These are phyloP conservation scores for Boletus semigastroideus DNA, from an alignment of 1,284 basidiomycete genomes.

Conservation along the genomic window DNA sequence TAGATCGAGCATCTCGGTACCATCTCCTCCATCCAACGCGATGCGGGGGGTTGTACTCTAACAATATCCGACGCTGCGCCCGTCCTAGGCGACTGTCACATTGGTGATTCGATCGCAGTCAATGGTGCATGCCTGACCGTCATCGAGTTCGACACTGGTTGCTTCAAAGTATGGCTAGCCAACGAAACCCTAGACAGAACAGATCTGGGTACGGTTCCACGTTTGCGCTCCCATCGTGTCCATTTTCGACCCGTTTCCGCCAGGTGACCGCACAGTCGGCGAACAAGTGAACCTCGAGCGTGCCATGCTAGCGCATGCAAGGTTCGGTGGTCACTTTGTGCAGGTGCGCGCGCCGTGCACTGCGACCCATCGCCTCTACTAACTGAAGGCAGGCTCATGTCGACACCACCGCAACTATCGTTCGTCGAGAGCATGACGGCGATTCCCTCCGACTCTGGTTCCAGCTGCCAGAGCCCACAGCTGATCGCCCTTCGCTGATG, in stretches of 20 bases:
- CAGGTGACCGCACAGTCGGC: slow-evolving; percentile 78
- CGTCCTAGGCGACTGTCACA: slow-evolving; percentile 88
- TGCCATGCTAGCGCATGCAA: slow-evolving; percentile 88
- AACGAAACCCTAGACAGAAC: slow-evolving; percentile 94
- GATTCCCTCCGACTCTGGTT: slow-evolving; percentile 87
- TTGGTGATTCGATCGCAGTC: slow-evolving; percentile 94
- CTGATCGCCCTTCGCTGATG: slow-evolving; percentile 64
- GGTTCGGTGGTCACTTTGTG: slow-evolving; percentile 98
- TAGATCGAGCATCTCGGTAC: slow-evolving; percentile 83
- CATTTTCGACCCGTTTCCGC: slow-evolving; percentile 5
- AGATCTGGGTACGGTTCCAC: slow-evolving; percentile 71
- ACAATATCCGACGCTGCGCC: slow-evolving; percentile 73
- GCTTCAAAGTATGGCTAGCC: slow-evolving; percentile 93
- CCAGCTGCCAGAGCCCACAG: slow-evolving; percentile 64
- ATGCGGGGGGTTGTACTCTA: slow-evolving; percentile 79
- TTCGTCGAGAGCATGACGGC: slow-evolving; percentile 71
- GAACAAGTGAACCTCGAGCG: slow-evolving; percentile 92
- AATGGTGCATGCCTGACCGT: slow-evolving; percentile 85
- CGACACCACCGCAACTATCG: slow-evolving; percentile 82
- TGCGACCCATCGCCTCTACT: not conserved
- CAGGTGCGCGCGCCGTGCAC: slow-evolving; percentile 58
- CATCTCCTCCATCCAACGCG: slow-evolving; percentile 60
- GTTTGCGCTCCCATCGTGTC: not conserved
- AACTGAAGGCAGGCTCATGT: slow-evolving; percentile 76
- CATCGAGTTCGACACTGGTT: slow-evolving; percentile 78